phyloP scores from a whole-genome alignment of 371 early-diverging fungal species.

The Actinomortierella wolfii region DNA sequence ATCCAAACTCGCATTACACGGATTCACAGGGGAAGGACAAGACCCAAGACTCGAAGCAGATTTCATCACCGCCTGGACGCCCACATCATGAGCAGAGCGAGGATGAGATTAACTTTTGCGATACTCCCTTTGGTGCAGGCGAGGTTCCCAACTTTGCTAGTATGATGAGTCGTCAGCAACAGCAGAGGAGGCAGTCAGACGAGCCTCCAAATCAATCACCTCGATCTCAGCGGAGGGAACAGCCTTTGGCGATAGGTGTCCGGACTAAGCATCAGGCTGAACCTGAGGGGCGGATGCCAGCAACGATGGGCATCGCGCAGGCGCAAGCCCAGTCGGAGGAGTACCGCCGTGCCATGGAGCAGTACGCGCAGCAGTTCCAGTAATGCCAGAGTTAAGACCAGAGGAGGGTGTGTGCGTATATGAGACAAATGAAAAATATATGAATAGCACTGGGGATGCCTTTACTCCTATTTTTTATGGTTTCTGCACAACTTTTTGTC shows the following conservation, averaged over 20 bases:
- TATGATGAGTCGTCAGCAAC: conserved; percentile 9
- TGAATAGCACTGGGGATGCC: no score
- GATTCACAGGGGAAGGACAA: not conserved
- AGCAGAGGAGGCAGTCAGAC: not conserved
- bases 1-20: not conserved
- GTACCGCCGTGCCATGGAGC: conserved; percentile 8
- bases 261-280: conserved; percentile 26
- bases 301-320: conserved; percentile 17
- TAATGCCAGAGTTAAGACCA: no score
- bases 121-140: conserved; percentile 31
- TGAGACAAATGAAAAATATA: no score
- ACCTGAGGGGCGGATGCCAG: conserved; percentile 6
- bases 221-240: not conserved
- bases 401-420: no score
- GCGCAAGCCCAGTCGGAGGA: conserved; percentile 24
- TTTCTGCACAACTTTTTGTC: no score
- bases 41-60: not conserved
- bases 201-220: not conserved
- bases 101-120: conserved; percentile 16
- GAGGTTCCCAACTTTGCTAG: conserved; percentile 11
- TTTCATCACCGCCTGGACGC: not conserved
- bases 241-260: conserved; percentile 23
- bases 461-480: no score
- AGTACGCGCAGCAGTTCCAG: no score
- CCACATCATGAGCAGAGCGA: no score